A percentile compares a stretch with the other conserved stretches of the same genome.
Evolutionary conservation across 495 filamentous ascomycete genomes (phyloP).

Genomic region (Tuber borchii): DNA sequence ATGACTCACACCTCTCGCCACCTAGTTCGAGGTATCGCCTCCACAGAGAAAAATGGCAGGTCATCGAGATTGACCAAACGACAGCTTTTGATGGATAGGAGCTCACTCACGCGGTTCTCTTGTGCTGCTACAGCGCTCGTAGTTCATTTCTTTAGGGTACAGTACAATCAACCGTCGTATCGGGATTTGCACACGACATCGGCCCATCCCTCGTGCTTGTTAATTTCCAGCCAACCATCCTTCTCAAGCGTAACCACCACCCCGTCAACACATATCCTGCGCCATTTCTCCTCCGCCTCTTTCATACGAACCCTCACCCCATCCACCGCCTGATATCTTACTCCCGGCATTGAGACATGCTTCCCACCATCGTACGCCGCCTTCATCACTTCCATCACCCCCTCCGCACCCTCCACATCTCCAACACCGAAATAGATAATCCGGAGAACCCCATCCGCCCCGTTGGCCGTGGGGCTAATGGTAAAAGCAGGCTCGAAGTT

Average conservation of each 20-base stretch:
- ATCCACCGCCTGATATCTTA: conserved; percentile 62
- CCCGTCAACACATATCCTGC: conserved; percentile 82
- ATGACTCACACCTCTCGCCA: neutral
- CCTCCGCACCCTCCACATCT: conserved; percentile 50
- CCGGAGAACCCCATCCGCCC: conserved; percentile 57
- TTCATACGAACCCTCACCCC: conserved; percentile 59
- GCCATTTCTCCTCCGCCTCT: conserved; percentile 60
- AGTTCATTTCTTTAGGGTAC: neutral
- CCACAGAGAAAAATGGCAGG: neutral
- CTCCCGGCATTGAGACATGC: conserved; percentile 57
- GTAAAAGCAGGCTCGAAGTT: conserved; percentile 72
- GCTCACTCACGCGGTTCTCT: neutral
- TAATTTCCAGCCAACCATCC: conserved; percentile 62
- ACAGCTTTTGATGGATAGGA: neutral
- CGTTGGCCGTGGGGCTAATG: conserved; percentile 65
- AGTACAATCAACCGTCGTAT: neutral
- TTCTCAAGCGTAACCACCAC: conserved; percentile 65
- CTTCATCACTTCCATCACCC: conserved; percentile 68
- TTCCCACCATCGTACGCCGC: conserved; percentile 65
- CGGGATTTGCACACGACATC: conserved; percentile 22
- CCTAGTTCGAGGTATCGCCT: neutral
- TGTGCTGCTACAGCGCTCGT: neutral
- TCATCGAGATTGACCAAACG: neutral
- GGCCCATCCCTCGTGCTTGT: neutral
- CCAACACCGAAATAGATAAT: conserved; percentile 65